Evolutionary conservation across 2,329 filamentous ascomycete species (phyloP).

Genomic region (Bretziella fagacearum): DNA sequence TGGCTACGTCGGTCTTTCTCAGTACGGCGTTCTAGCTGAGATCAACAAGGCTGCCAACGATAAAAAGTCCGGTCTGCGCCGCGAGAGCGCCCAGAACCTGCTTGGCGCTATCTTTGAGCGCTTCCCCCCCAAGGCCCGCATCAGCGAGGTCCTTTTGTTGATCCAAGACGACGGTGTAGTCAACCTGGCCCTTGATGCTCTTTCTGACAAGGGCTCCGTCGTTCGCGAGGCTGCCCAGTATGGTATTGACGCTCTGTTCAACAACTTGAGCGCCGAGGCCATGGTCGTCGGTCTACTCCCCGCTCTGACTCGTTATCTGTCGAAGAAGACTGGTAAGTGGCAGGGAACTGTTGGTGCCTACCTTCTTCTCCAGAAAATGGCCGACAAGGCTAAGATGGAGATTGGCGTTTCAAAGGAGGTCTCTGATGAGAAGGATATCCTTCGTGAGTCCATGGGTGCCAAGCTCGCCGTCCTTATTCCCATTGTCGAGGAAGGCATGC

Average conservation of each 20-base stretch:
- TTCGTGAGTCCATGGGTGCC: constrained; percentile 80
- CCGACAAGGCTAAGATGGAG: constrained; percentile 79
- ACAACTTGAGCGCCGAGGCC: constrained; percentile 61
- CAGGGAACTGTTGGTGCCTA: constrained; percentile 83
- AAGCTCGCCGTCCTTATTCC: constrained; percentile 78
- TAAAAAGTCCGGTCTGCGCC: constrained; percentile 76
- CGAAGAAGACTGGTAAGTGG: constrained; percentile 84
- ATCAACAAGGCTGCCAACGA: constrained; percentile 62
- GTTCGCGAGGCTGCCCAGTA: constrained; percentile 89
- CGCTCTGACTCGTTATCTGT: constrained; percentile 55
- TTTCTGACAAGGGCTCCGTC: constrained; percentile 77
- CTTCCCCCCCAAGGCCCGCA: constrained; percentile 58
- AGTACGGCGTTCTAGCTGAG: constrained; percentile 38
- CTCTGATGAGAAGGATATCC: constrained; percentile 70
- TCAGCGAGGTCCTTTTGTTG: constrained; percentile 68
- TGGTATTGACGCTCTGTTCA: constrained; percentile 76
- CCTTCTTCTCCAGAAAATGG: constrained; percentile 77
- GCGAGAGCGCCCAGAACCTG: constrained; percentile 89
- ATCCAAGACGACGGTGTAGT: constrained; percentile 65
- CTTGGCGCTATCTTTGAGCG: constrained; percentile 87
- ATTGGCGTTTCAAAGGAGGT: constrained; percentile 65
- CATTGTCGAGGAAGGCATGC: constrained; percentile 82
- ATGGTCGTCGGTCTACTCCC: constrained; percentile 72
- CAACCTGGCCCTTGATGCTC: constrained; percentile 57
- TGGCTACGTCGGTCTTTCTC: constrained; percentile 34